phyloP scores from a whole-genome alignment of 495 filamentous ascomycete species.

The Chaetomium tenue region DNA sequence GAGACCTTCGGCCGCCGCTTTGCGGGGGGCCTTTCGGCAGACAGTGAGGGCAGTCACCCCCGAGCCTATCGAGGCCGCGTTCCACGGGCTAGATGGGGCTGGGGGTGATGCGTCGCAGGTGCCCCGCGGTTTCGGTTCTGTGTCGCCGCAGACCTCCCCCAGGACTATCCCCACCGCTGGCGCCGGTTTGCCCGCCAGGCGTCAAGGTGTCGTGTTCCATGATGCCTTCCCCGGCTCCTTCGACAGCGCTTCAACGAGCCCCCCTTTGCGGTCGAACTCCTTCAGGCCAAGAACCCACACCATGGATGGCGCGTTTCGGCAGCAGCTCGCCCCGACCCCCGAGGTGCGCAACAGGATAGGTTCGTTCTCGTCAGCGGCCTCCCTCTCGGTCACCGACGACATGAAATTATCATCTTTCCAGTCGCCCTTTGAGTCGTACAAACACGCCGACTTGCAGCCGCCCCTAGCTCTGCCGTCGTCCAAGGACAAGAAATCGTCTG shows the following conservation, averaged over 20 bases:
- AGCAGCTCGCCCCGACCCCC: constrained; percentile 37
- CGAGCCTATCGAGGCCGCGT: constrained; percentile 43
- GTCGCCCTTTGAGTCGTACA: constrained; percentile 43
- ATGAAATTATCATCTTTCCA: constrained; percentile 34
- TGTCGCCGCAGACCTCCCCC: constrained; percentile 46
- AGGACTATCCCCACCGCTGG: constrained; percentile 40
- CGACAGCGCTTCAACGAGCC: constrained; percentile 43
- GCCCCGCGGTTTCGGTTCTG: constrained; percentile 35
- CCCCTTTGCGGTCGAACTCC: constrained; percentile 36
- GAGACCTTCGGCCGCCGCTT: constrained; percentile 28
- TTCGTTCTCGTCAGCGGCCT: constrained; percentile 54
- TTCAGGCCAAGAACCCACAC: constrained; percentile 53
- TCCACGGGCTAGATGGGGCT: constrained; percentile 27
- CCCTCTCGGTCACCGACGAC: constrained; percentile 44
- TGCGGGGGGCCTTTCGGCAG: constrained; percentile 33
- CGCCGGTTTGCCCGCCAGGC: constrained; percentile 32
- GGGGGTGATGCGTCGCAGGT: constrained; percentile 29
- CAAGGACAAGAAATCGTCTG: constrained; percentile 46
- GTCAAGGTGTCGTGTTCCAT: constrained; percentile 54
- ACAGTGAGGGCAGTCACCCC: constrained; percentile 56
- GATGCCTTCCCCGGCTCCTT: constrained; percentile 45
- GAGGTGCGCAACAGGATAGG: constrained; percentile 52
- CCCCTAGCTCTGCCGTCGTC: constrained; percentile 26
- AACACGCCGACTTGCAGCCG: constrained; percentile 40
- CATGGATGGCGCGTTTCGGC: constrained; percentile 51